phyloP scores from a whole-genome alignment of 2,329 filamentous ascomycete genomes.

The Aspergillus proliferans region DNA sequence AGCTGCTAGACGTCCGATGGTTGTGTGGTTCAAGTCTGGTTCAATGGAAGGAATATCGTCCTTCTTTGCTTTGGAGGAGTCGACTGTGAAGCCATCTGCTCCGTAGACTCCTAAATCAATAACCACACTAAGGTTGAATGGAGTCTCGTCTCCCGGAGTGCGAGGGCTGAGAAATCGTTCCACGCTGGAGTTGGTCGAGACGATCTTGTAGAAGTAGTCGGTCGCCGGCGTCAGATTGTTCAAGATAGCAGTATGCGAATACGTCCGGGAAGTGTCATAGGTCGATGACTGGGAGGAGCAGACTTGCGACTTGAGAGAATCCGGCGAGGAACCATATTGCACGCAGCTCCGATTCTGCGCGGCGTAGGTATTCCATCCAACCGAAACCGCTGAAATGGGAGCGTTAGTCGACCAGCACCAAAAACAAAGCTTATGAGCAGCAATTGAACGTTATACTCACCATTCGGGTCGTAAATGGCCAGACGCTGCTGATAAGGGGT shows the following conservation, averaged over 20 bases:
- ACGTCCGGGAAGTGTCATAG: conserved; percentile 51
- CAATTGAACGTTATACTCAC: conserved; percentile 25
- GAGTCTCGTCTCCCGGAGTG: conserved; percentile 47
- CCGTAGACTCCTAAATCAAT: conserved; percentile 54
- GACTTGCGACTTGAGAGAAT: conserved; percentile 31
- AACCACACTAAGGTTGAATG: conserved; percentile 49
- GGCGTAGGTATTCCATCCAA: conserved; percentile 55
- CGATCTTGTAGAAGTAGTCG: conserved; percentile 57
- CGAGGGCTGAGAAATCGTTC: conserved; percentile 52
- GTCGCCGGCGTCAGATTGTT: conserved; percentile 45
- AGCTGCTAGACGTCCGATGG: conserved; percentile 49
- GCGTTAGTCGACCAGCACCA: not conserved
- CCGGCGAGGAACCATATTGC: conserved; percentile 43
- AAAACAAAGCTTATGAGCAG: not conserved
- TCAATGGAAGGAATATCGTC: conserved; percentile 46
- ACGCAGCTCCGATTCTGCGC: conserved; percentile 45
- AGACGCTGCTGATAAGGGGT: conserved; percentile 52
- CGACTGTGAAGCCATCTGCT: conserved; percentile 47
- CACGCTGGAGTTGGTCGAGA: conserved; percentile 50
- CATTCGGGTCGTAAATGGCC: conserved; percentile 45
- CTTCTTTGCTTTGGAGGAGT: conserved; percentile 40
- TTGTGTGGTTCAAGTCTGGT: conserved; percentile 53
- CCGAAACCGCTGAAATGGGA: conserved; percentile 39
- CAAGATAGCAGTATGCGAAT: conserved; percentile 46
- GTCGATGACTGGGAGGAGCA: conserved; percentile 47